These are phyloP conservation scores for Thermothelomyces thermophilus DNA, from an alignment of 2,329 filamentous ascomycete species.

Conservation along the genomic window DNA sequence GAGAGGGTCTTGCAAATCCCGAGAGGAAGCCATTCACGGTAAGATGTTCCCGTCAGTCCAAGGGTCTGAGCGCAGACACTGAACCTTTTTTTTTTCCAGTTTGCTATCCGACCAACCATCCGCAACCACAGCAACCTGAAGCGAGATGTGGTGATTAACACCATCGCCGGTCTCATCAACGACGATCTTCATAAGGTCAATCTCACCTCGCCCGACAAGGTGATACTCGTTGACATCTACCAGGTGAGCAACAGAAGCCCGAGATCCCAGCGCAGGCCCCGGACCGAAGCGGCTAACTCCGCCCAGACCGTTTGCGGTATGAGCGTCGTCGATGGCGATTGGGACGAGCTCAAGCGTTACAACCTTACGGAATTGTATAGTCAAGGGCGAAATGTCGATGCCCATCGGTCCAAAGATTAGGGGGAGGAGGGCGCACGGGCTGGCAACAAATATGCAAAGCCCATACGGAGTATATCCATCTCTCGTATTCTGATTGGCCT, in stretches of 20 bases:
- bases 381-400: slow-evolving; percentile 22
- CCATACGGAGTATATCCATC: too few relatives aligned
- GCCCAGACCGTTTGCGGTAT: slow-evolving; percentile 61
- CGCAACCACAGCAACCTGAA: slow-evolving; percentile 65
- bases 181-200: slow-evolving; percentile 63
- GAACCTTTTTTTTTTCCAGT: slow-evolving; percentile 41
- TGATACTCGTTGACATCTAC: slow-evolving; percentile 74
- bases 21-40: slow-evolving; percentile 32
- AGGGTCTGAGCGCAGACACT: neutral
- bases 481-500: too few relatives aligned
- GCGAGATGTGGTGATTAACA: slow-evolving; percentile 63
- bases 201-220: slow-evolving; percentile 68
- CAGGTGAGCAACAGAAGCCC: slow-evolving; percentile 47
- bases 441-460: too few relatives aligned
- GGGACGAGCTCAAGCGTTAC: slow-evolving; percentile 67
- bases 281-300: slow-evolving; percentile 4
- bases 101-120: slow-evolving; percentile 75
- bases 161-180: slow-evolving; percentile 60
- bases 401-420: neutral
- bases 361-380: slow-evolving; percentile 70
- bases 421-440: neutral
- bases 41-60: slow-evolving; percentile 26
- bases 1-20: neutral
- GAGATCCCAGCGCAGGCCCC: neutral
- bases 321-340: slow-evolving; percentile 70